Base-by-base conservation (phyloP, 2,329 filamentous ascomycete species). In the Parastagonospora avenae region DNA sequence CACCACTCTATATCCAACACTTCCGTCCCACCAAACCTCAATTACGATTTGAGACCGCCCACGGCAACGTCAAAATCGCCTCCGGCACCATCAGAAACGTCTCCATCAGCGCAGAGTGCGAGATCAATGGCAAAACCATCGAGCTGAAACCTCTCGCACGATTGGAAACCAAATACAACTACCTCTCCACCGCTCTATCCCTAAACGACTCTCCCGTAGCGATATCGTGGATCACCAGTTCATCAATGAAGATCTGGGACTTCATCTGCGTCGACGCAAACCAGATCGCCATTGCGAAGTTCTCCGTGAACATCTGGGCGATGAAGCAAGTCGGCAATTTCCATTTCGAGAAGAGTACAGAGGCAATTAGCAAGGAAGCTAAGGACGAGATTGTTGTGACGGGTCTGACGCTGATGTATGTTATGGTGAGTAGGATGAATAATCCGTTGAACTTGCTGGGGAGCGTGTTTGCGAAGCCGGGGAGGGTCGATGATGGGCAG, bases 131-230 rank as follows among this genome's bases (percentile, higher is more conserved):
- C 33, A 52, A 47, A n/a, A 37, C 36, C n/a, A 45, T 64, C 2
- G n/a, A 24, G 8, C 36, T 64, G 16, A 59, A 59, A 32, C 62
- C 60, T 1, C 50, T 64, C 36, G 59, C 56, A 39, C 54, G 57
- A 4, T 60, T 54, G 58, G 55, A 59, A 29, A 60, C 56, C 14
- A 44, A 55, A 1, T 64, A 64, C 48, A 62, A 63, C 27, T 63
- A 64, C 16, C 53, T 63, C 28, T 64, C 62, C 9, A 52, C 46
- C 2, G 37, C 48, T 4, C 41, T 63, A 14, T 45, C 54, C 0
- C 32, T 42, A 4, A 31, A 50, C 4, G 35, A 12, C 29, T 33
- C 12, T n/a, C 52, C 41, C 8, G 43, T 48, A 5, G 45, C 55
- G 3, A 44, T 64, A 1, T 41, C 55, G 4, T 64, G 62, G 60